Conservation (phyloP, 202 grass and related monocot genomes). For the Miscanthus sacchariflorus region DNA sequence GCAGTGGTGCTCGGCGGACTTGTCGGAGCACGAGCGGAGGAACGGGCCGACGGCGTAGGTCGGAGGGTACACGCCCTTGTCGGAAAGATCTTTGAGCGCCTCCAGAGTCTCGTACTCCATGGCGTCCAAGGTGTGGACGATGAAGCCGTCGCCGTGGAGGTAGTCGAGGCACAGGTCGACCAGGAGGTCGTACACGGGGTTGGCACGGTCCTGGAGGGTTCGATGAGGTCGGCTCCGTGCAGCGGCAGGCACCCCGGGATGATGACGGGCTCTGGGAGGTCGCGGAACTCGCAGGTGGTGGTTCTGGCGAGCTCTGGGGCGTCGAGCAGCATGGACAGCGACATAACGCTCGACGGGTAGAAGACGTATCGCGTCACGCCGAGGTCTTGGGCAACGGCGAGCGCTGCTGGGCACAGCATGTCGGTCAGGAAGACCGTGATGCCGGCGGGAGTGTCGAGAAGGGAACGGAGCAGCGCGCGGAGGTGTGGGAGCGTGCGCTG, state of each 20-base stretch:
- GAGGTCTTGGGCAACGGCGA: conserved; percentile 52
- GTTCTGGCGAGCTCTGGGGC: conserved; percentile 38
- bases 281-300: conserved; percentile 44
- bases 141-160: conserved; percentile 46
- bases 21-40: conserved; percentile 15
- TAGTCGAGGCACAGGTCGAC: conserved; percentile 26
- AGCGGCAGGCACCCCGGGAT: conserved; percentile 60
- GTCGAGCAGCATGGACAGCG: conserved; percentile 46
- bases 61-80: conserved; percentile 28
- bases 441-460: conserved; percentile 9
- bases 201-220: conserved; percentile 37
- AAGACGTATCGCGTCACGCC: conserved; percentile 52
- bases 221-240: conserved; percentile 44
- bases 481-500: conserved; percentile 42
- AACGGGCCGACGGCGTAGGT: conserved; percentile 58
- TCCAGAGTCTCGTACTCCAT: conserved; percentile 49
- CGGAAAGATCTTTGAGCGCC: conserved; percentile 1
- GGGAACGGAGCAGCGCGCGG: conserved; percentile 28
- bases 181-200: conserved; percentile 33
- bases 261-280: conserved; percentile 53
- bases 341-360: conserved; percentile 37
- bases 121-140: conserved; percentile 67
- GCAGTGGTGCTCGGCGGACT: conserved; percentile 10
- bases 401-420: conserved; percentile 42
- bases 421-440: conserved; percentile 57